phyloP scores from a whole-genome alignment of 495 filamentous ascomycete genomes.

The Aspergillus taichungensis region DNA sequence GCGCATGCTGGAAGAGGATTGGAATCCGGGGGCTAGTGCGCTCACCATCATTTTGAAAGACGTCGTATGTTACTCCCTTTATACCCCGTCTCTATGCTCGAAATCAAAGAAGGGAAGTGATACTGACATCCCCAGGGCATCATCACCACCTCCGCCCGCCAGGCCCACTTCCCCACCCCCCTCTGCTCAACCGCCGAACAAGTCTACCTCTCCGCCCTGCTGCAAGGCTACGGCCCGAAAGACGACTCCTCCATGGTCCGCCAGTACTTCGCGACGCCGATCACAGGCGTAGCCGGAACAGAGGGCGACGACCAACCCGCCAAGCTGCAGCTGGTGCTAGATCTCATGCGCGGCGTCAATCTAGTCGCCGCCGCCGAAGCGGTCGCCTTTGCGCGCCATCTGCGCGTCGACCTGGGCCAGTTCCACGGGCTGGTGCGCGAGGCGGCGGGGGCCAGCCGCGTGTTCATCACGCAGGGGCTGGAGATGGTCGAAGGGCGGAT shows the following conservation, averaged over 20 bases:
- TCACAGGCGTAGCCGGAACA: conserved; percentile 21
- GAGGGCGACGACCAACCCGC: conserved; percentile 21
- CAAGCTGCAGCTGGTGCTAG: conserved; percentile 44
- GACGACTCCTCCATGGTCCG: conserved; percentile 66
- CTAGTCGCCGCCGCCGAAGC: conserved; percentile 58
- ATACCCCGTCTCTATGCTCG: not conserved
- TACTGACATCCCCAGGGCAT: conserved; percentile 43
- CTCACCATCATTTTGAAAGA: conserved; percentile 75
- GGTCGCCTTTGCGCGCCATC: conserved; percentile 52
- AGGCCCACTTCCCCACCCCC: conserved; percentile 55
- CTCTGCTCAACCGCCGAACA: conserved; percentile 64
- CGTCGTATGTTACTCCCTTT: conserved; percentile 33
- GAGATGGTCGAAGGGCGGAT: conserved; percentile 40
- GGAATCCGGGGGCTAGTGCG: conserved; percentile 56
- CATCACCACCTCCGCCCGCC: conserved; percentile 59
- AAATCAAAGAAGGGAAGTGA: not conserved
- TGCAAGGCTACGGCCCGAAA: conserved; percentile 52
- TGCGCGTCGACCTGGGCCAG: conserved; percentile 55
- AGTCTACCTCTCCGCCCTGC: conserved; percentile 52
- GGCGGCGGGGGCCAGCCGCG: conserved; percentile 58
- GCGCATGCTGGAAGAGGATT: conserved; percentile 59
- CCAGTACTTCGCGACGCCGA: conserved; percentile 43
- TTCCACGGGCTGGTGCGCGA: conserved; percentile 59
- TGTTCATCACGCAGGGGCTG: conserved; percentile 49
- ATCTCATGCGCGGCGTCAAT: conserved; percentile 55